phyloP scores from a whole-genome alignment of 2,329 filamentous ascomycete species.

The Ophiostoma ips region DNA sequence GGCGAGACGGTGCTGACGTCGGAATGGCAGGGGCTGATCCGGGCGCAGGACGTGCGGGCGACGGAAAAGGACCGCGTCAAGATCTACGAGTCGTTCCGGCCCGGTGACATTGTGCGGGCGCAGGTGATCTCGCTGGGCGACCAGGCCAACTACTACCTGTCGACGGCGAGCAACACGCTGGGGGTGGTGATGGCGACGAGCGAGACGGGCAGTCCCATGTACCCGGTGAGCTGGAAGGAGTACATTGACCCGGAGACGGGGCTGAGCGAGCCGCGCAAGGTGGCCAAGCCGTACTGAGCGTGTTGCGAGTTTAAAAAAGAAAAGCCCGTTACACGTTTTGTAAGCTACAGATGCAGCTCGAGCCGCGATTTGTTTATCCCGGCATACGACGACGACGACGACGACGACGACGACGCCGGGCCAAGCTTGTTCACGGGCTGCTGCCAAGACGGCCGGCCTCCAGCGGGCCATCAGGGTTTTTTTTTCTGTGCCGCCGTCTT shows the following conservation, averaged over 20 bases:
- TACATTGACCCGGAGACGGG: constrained; percentile 76
- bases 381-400: too few relatives aligned
- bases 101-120: constrained; percentile 81
- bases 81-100: constrained; percentile 80
- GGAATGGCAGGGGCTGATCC: constrained; percentile 73
- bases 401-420: too few relatives aligned
- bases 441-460: too few relatives aligned
- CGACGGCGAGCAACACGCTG: constrained; percentile 78
- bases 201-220: constrained; percentile 80
- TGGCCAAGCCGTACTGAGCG: constrained; percentile 74
- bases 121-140: constrained; percentile 85
- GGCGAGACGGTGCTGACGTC: constrained; percentile 58
- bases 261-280: constrained; percentile 67
- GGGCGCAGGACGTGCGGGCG: constrained; percentile 80
- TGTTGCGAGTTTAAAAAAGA: too few relatives aligned
- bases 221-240: constrained; percentile 89
- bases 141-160: constrained; percentile 90
- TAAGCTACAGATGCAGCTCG: too few relatives aligned
- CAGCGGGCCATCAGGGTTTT: too few relatives aligned
- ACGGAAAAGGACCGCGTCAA: constrained; percentile 94
- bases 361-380: too few relatives aligned
- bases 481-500: too few relatives aligned
- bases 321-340: too few relatives aligned
- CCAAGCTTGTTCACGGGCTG: too few relatives aligned
- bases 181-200: constrained; percentile 90